Percentiles rank a stretch among this genome's conserved stretches.
Evolutionary conservation across 805 yeast species (phyloP).

Genomic region (Teunomyces tritomae): DNA sequence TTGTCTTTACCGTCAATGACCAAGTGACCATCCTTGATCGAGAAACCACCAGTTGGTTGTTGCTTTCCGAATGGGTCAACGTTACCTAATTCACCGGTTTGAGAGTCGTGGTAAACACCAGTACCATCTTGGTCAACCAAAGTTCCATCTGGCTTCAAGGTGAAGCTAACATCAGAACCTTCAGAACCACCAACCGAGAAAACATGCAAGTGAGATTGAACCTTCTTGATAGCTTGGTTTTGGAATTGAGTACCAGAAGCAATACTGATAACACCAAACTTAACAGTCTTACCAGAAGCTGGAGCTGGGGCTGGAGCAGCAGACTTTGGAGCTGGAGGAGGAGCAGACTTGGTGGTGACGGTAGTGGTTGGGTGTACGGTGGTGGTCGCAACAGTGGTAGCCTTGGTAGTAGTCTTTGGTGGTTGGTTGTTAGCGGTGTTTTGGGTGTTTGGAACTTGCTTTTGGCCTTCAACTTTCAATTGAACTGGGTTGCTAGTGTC

Average conservation of each 20-base stretch:
- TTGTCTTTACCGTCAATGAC: conserved; percentile 28
- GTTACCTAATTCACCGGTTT: conserved; percentile 32
- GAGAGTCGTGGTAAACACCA: conserved; percentile 26
- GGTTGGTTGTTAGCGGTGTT: conserved; percentile 1
- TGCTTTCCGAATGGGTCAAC: conserved; percentile 32
- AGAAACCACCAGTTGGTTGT: conserved; percentile 37
- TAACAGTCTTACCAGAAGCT: conserved; percentile 7
- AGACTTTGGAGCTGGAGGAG: conserved; percentile 7
- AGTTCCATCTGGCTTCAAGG: conserved; percentile 24
- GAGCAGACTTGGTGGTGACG: conserved; percentile 5
- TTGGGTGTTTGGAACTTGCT: conserved; percentile 1
- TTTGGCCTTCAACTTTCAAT: conserved; percentile 5
- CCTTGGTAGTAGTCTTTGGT: conserved; percentile 5
- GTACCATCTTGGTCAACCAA: conserved; percentile 30
- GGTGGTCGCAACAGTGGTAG: conserved; percentile 5
- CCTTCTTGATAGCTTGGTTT: conserved; percentile 25
- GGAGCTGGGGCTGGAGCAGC: conserved; percentile 4
- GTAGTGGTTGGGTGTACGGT: neutral
- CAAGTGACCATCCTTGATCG: conserved; percentile 37
- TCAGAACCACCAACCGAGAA: conserved; percentile 33
- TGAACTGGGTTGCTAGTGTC: conserved; percentile 11
- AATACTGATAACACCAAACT: conserved; percentile 20
- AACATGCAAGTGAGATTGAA: conserved; percentile 29
- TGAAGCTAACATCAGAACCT: conserved; percentile 23
- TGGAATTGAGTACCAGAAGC: conserved; percentile 27